phyloP scores from a whole-genome alignment of 1,284 basidiomycete species.

The Albatrellus sp. region DNA sequence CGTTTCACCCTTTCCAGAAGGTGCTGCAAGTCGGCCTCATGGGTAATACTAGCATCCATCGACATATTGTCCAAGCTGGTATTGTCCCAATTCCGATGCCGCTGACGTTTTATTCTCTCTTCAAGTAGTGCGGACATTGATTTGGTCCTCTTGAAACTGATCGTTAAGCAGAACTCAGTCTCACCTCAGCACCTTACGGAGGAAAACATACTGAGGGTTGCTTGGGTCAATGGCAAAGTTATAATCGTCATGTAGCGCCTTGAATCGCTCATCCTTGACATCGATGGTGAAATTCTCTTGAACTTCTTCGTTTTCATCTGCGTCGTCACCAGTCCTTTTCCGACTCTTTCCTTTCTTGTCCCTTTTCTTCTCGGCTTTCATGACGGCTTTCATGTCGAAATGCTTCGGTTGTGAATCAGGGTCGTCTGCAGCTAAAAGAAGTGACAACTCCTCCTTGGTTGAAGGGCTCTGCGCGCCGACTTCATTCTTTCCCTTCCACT shows the following conservation, averaged over 20 bases:
- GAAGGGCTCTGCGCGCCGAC: constrained; percentile 18
- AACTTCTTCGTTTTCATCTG: constrained; percentile 41
- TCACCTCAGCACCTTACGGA: not conserved
- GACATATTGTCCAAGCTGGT: constrained; percentile 6
- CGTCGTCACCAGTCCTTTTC: constrained; percentile 29
- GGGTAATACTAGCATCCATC: not conserved
- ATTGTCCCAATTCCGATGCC: constrained; percentile 21
- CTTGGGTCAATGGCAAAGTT: constrained; percentile 93
- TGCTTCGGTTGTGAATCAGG: constrained; percentile 52
- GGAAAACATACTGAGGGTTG: constrained; percentile 71
- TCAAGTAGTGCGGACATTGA: constrained; percentile 75
- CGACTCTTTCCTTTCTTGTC: constrained; percentile 46
- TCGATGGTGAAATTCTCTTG: constrained; percentile 79
- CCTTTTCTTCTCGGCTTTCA: constrained; percentile 70
- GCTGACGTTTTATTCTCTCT: constrained; percentile 54
- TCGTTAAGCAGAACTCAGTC: constrained; percentile 5
- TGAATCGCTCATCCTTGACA: constrained; percentile 83
- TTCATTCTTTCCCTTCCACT: constrained; percentile 18
- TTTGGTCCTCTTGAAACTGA: constrained; percentile 82
- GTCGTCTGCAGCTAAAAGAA: constrained; percentile 50
- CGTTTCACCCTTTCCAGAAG: constrained; percentile 82
- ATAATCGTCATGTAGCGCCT: constrained; percentile 79
- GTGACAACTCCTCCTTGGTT: constrained; percentile 49
- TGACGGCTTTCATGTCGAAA: constrained; percentile 85
- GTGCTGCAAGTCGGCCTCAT: constrained; percentile 38